Evolutionary conservation across 2,329 filamentous ascomycete species (phyloP).

Genomic region (Aphanoascus verrucosus): DNA sequence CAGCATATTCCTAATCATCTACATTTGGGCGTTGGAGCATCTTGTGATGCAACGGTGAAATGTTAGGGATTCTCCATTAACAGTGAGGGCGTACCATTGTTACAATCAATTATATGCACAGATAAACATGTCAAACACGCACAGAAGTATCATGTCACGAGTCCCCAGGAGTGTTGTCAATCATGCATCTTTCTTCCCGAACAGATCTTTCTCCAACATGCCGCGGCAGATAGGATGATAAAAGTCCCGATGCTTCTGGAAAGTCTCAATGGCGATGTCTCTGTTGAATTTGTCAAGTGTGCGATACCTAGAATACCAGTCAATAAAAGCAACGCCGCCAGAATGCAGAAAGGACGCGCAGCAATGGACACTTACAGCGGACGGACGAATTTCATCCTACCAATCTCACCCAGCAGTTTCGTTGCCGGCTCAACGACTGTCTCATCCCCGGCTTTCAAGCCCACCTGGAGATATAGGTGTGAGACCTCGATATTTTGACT

Average conservation of each 20-base stretch:
- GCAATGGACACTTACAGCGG: constrained; percentile 49
- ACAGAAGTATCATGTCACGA: too few relatives aligned
- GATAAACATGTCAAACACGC: too few relatives aligned
- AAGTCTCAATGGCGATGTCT: constrained; percentile 66
- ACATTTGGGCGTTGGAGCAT: too few relatives aligned
- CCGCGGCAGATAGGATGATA: constrained; percentile 88
- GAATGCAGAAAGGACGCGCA: neutral
- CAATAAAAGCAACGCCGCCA: neutral
- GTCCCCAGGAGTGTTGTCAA: neutral
- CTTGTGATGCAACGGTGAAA: too few relatives aligned
- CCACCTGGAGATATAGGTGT: constrained; percentile 67
- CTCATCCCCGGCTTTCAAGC: constrained; percentile 61
- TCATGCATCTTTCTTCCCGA: neutral
- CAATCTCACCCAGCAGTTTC: constrained; percentile 67
- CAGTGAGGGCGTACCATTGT: too few relatives aligned
- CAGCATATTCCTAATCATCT: too few relatives aligned
- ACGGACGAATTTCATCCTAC: constrained; percentile 94
- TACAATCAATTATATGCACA: too few relatives aligned
- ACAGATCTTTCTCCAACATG: constrained; percentile 78
- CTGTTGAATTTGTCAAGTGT: constrained; percentile 64
- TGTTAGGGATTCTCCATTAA: too few relatives aligned
- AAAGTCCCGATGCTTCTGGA: constrained; percentile 78
- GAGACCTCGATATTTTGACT: constrained; percentile 81
- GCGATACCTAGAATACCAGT: constrained; percentile 38
- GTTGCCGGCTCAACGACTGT: constrained; percentile 60